These are phyloP conservation scores for Globisporangium sylvaticum DNA, from an alignment of 352 stramenopile species.

Conservation along the genomic window DNA sequence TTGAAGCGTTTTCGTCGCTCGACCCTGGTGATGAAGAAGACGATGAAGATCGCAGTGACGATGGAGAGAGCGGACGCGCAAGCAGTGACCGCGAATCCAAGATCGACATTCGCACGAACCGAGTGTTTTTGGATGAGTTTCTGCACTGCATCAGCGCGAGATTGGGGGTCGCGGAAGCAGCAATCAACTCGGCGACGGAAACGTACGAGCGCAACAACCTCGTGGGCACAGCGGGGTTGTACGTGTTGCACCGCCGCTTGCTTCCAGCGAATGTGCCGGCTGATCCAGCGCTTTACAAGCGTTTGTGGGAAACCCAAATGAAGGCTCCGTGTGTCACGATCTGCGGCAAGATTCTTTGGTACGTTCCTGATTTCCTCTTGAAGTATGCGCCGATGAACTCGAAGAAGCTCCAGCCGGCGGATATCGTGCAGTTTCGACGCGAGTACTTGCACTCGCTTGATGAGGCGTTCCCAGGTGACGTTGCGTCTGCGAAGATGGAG, in stretches of 20 bases:
- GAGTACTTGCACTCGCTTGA: constrained; percentile 81
- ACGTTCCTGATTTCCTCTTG: constrained; percentile 84
- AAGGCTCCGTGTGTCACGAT: constrained; percentile 83
- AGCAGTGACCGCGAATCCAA: constrained; percentile 65
- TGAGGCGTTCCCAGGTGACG: constrained; percentile 71
- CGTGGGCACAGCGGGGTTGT: constrained; percentile 86
- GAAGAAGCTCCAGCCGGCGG: constrained; percentile 75
- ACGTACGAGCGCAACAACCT: constrained; percentile 87
- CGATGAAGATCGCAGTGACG: constrained; percentile 54
- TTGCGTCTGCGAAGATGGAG: constrained; percentile 78
- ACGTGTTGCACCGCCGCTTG: constrained; percentile 86
- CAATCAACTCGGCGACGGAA: constrained; percentile 83
- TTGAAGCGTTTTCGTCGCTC: constrained; percentile 71
- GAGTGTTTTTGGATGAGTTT: constrained; percentile 85
- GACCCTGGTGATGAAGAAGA: constrained; percentile 61
- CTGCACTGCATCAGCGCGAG: constrained; percentile 77
- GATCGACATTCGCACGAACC: constrained; percentile 83
- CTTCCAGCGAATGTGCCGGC: constrained; percentile 77
- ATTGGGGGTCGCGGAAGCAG: constrained; percentile 53
- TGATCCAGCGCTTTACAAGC: constrained; percentile 88
- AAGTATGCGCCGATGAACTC: constrained; percentile 80
- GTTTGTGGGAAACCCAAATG: constrained; percentile 86
- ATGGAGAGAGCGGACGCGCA: constrained; percentile 41
- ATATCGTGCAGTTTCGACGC: constrained; percentile 74
- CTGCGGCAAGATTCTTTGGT: constrained; percentile 83